These are phyloP conservation scores for Copromyces sp. DNA, from an alignment of 495 filamentous ascomycete species.

Conservation along the genomic window DNA sequence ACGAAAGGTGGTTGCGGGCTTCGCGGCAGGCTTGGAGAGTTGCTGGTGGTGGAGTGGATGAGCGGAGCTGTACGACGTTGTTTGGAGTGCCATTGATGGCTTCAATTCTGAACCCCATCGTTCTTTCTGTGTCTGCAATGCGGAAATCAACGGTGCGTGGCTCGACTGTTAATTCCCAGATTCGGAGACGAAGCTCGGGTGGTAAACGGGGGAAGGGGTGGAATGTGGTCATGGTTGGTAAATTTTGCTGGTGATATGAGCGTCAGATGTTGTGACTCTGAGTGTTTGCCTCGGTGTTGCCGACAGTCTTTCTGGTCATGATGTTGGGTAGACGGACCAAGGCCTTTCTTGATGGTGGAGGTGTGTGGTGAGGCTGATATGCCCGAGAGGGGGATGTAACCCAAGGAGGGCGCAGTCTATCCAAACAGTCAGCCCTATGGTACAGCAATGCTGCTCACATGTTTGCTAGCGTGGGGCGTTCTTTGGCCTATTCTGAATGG, in stretches of 20 bases:
- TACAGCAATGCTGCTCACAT: too few species aligned
- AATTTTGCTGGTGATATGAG: neutral
- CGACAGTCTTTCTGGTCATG: too few species aligned
- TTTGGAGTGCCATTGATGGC: neutral
- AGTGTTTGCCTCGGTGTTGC: neutral
- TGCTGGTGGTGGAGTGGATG: neutral
- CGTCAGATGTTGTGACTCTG: neutral
- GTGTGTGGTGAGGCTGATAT: neutral
- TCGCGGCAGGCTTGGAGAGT: neutral
- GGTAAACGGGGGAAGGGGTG: neutral
- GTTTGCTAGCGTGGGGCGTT: too few species aligned
- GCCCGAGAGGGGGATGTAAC: neutral
- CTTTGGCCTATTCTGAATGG: too few species aligned
- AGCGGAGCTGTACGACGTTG: neutral
- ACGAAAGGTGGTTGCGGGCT: neutral
- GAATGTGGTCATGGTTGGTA: neutral
- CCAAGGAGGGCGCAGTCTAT: neutral
- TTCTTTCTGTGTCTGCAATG: neutral
- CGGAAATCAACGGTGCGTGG: neutral
- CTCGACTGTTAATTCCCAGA: neutral
- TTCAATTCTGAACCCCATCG: too few species aligned
- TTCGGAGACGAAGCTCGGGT: neutral
- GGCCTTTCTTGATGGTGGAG: neutral
- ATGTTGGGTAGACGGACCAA: too few species aligned
- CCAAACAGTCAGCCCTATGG: neutral